phyloP scores from a whole-genome alignment of 2,329 filamentous ascomycete genomes.

The Aspergillus awamori region DNA sequence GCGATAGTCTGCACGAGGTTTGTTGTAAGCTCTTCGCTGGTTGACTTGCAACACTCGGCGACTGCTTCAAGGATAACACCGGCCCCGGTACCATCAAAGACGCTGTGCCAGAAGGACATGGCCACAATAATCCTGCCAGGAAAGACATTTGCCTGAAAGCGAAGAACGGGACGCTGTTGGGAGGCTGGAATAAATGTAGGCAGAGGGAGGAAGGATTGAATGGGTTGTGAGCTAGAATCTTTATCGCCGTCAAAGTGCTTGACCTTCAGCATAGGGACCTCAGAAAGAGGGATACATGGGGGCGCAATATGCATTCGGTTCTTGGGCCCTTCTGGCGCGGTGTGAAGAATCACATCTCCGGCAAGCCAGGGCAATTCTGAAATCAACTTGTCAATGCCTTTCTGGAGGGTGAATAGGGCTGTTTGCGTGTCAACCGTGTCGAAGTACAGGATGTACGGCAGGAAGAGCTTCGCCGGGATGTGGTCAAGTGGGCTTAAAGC shows the following conservation, averaged over 20 bases:
- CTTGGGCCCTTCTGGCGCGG: not conserved
- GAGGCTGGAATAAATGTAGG: constrained; percentile 10
- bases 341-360: constrained; percentile 5
- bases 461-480: constrained; percentile 6
- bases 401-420: constrained; percentile 4
- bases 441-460: constrained; percentile 9
- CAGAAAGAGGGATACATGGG: not conserved
- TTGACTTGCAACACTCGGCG: constrained; percentile 6
- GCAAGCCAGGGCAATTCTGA: constrained; percentile 10
- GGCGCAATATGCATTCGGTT: not conserved
- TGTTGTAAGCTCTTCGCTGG: not conserved
- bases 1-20: not conserved
- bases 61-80: constrained; percentile 10
- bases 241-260: constrained; percentile 6
- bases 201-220: not conserved
- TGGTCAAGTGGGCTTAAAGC: constrained; percentile 15
- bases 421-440: not conserved
- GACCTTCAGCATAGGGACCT: constrained; percentile 8
- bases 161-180: constrained; percentile 14
- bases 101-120: constrained; percentile 13
- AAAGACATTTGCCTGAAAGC: constrained; percentile 18
- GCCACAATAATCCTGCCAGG: constrained; percentile 6
- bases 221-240: not conserved
- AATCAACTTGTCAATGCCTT: constrained; percentile 8
- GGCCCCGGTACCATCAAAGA: constrained; percentile 16